These are phyloP conservation scores for Aspergillus candidus DNA, from an alignment of 2,329 filamentous ascomycete genomes.

Conservation along the genomic window DNA sequence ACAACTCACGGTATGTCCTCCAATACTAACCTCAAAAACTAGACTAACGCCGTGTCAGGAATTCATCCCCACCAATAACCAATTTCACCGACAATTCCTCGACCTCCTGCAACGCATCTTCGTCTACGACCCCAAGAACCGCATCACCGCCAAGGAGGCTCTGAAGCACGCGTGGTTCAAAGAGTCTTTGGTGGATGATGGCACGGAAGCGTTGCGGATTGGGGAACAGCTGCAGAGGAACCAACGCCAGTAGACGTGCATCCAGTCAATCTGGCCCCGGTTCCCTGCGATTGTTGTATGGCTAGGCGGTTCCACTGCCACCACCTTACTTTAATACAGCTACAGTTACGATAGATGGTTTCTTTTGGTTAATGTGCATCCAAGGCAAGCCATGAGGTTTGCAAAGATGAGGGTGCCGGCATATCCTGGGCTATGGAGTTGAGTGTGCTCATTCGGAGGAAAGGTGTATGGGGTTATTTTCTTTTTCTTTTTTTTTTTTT, in stretches of 20 bases:
- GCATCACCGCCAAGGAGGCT: constrained; percentile 60
- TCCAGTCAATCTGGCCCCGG: background rate
- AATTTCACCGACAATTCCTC: constrained; percentile 59
- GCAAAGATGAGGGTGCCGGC: background rate
- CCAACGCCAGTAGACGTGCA: constrained; percentile 14
- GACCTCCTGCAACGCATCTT: constrained; percentile 59
- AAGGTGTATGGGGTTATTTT: constrained; percentile 2
- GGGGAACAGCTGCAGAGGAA: constrained; percentile 36
- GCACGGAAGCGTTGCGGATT: constrained; percentile 59
- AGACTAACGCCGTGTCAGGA: constrained; percentile 43
- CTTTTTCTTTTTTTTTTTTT: constrained; percentile 6
- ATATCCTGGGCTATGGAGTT: constrained; percentile 1
- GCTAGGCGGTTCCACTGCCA: constrained; percentile 2
- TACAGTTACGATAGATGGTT: constrained; percentile 14
- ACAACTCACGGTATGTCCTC: constrained; percentile 47
- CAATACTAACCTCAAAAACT: background rate
- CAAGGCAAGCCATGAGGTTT: constrained; percentile 2
- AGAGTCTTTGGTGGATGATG: constrained; percentile 58
- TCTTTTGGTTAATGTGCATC: constrained; percentile 19
- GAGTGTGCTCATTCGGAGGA: background rate
- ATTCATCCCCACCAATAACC: constrained; percentile 54
- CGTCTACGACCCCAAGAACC: constrained; percentile 59
- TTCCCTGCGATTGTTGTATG: constrained; percentile 1
- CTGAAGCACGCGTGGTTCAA: constrained; percentile 63
- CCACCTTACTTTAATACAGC: constrained; percentile 6